Evolutionary conservation across 2,329 filamentous ascomycete genomes (phyloP).

Genomic region (Aspergillus pseudoterreus): DNA sequence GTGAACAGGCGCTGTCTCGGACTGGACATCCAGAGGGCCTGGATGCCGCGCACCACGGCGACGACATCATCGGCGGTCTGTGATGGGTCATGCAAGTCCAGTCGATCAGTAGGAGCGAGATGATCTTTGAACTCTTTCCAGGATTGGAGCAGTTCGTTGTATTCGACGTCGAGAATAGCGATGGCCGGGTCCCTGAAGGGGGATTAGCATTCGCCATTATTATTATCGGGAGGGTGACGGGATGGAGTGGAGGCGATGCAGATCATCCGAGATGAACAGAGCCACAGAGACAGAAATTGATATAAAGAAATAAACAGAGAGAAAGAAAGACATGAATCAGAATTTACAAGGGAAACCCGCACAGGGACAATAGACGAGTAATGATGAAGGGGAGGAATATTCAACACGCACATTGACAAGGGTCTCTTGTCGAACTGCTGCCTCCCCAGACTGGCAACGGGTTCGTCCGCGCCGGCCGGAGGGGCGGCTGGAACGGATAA

Average conservation of each 20-base stretch:
- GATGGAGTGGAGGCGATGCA: constrained; percentile 5
- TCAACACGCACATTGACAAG: background rate
- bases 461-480: constrained; percentile 9
- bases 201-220: background rate
- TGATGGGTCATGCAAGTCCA: constrained; percentile 25
- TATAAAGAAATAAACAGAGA: background rate
- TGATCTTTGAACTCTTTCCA: constrained; percentile 34
- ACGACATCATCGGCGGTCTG: constrained; percentile 28
- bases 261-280: constrained; percentile 8
- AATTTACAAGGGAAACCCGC: constrained; percentile 23
- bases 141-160: constrained; percentile 33
- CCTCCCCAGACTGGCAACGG: constrained; percentile 19
- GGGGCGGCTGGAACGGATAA: constrained; percentile 9
- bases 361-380: background rate
- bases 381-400: background rate
- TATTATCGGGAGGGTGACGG: background rate
- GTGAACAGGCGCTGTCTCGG: constrained; percentile 24
- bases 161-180: constrained; percentile 35
- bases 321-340: background rate
- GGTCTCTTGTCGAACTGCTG: constrained; percentile 28
- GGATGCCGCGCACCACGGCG: constrained; percentile 22
- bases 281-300: background rate
- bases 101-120: constrained; percentile 24
- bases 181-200: constrained; percentile 24
- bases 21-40: constrained; percentile 26